Percentiles rank a stretch among this genome's conserved stretches.
Conservation (phyloP, 441 rosid genomes). For the Erodium trifolium region DNA sequence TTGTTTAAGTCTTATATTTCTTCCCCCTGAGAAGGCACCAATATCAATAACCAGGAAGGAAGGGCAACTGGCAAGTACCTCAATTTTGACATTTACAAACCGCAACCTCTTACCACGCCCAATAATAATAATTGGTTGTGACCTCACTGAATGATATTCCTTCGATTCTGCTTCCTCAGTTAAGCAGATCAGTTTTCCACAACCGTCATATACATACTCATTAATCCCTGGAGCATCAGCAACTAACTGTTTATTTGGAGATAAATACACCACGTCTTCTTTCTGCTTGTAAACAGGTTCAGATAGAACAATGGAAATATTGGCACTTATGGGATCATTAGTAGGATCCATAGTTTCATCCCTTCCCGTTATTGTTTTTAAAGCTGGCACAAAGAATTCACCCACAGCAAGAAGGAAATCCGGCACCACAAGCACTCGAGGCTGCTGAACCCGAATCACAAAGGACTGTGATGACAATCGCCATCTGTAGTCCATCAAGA, state of each 20-base stretch:
- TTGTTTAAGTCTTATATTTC: neutral
- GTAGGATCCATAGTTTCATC: constrained; percentile 86
- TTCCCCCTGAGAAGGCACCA: neutral
- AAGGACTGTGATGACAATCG: constrained; percentile 80
- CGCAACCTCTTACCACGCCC: constrained; percentile 93
- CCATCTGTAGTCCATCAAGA: constrained; percentile 95
- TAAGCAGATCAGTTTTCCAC: constrained; percentile 69
- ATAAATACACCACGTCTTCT: constrained; percentile 78
- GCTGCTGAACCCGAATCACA: constrained; percentile 90
- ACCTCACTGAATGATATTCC: constrained; percentile 38
- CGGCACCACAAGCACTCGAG: constrained; percentile 91
- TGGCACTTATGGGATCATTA: constrained; percentile 82
- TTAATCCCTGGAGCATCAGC: constrained; percentile 79
- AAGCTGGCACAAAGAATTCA: constrained; percentile 91
- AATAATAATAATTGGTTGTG: constrained; percentile 70
- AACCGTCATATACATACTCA: constrained; percentile 86
- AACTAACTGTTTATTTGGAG: constrained; percentile 71
- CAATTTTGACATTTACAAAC: constrained; percentile 76
- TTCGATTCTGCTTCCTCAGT: constrained; percentile 49
- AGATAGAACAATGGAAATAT: constrained; percentile 58
- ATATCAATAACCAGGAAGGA: neutral
- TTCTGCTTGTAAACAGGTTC: constrained; percentile 61
- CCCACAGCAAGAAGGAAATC: constrained; percentile 95
- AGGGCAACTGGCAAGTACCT: constrained; percentile 44
- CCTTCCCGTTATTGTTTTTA: constrained; percentile 88